These are phyloP conservation scores for Fusarium continuum DNA, from an alignment of 2,329 filamentous ascomycete species.

Conservation along the genomic window DNA sequence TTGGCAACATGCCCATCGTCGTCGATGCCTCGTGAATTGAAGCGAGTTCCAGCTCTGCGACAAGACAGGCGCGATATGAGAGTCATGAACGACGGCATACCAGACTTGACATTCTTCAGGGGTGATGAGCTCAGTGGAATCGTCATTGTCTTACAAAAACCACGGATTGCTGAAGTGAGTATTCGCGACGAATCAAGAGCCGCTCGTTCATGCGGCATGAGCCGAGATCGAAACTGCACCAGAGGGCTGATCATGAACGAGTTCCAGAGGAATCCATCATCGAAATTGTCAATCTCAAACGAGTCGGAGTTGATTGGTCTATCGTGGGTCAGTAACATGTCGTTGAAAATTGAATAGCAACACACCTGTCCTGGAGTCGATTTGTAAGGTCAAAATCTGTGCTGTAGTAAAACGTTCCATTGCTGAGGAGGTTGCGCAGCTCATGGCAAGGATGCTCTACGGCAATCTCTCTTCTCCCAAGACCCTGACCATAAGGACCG, in stretches of 20 bases:
- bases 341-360: background rate
- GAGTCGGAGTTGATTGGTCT: slow-evolving; percentile 79
- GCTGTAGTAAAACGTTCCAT: slow-evolving; percentile 97
- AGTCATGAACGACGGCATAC: slow-evolving; percentile 84
- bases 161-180: slow-evolving; percentile 91
- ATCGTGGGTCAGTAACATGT: slow-evolving; percentile 12
- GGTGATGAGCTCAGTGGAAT: slow-evolving; percentile 82
- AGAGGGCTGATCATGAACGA: slow-evolving; percentile 97
- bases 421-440: slow-evolving; percentile 88
- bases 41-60: slow-evolving; percentile 88
- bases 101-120: slow-evolving; percentile 69
- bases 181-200: slow-evolving; percentile 88
- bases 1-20: slow-evolving; percentile 98
- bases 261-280: slow-evolving; percentile 96
- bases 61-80: slow-evolving; percentile 93
- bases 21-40: slow-evolving; percentile 97
- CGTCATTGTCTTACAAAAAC: slow-evolving; percentile 87
- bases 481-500: slow-evolving; percentile 50
- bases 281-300: slow-evolving; percentile 91
- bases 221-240: slow-evolving; percentile 84
- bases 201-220: slow-evolving; percentile 77
- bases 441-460: slow-evolving; percentile 90
- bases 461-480: slow-evolving; percentile 73
- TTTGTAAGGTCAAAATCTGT: slow-evolving; percentile 98
- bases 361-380: slow-evolving; percentile 84